Evolutionary conservation across 768 basidiomycete species (phyloP).

Genomic region (Arthromyces matolae): DNA sequence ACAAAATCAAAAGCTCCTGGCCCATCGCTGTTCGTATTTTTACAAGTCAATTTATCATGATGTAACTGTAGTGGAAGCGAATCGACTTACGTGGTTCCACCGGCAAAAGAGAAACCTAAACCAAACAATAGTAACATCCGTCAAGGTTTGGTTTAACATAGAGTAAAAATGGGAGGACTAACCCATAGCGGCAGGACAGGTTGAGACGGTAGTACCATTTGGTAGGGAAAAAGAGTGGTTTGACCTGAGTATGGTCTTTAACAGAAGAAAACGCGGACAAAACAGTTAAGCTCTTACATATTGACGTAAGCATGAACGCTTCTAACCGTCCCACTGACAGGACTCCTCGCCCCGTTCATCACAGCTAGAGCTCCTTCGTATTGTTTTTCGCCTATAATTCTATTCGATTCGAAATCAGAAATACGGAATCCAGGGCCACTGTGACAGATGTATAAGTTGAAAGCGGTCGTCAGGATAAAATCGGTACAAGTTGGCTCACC

Average conservation of each 20-base stretch:
- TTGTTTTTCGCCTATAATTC: slow-evolving; percentile 66
- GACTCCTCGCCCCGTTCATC: slow-evolving; percentile 47
- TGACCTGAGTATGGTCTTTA: slow-evolving; percentile 38
- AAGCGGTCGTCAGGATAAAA: too few species aligned
- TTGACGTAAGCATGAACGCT: slow-evolving; percentile 68
- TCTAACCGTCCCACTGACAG: slow-evolving; percentile 58
- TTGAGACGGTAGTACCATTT: slow-evolving; percentile 63
- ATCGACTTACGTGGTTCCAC: slow-evolving; percentile 66
- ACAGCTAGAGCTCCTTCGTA: slow-evolving; percentile 64
- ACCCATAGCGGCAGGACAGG: slow-evolving; percentile 82
- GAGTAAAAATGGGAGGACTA: slow-evolving; percentile 15
- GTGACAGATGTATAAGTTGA: not conserved
- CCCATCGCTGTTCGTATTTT: slow-evolving; percentile 66
- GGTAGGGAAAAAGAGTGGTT: slow-evolving; percentile 59
- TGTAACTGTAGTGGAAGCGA: slow-evolving; percentile 1
- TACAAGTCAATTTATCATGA: not conserved
- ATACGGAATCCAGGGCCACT: slow-evolving; percentile 75
- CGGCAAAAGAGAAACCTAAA: slow-evolving; percentile 70
- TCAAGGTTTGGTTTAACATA: not conserved
- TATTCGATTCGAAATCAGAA: slow-evolving; percentile 75
- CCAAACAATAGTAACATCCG: slow-evolving; percentile 5
- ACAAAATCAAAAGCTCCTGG: slow-evolving; percentile 77
- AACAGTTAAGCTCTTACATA: slow-evolving; percentile 46
- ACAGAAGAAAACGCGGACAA: not conserved
- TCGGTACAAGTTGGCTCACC: too few species aligned